phyloP scores from a whole-genome alignment of 1,284 basidiomycete species.

The Coniophora puteana region DNA sequence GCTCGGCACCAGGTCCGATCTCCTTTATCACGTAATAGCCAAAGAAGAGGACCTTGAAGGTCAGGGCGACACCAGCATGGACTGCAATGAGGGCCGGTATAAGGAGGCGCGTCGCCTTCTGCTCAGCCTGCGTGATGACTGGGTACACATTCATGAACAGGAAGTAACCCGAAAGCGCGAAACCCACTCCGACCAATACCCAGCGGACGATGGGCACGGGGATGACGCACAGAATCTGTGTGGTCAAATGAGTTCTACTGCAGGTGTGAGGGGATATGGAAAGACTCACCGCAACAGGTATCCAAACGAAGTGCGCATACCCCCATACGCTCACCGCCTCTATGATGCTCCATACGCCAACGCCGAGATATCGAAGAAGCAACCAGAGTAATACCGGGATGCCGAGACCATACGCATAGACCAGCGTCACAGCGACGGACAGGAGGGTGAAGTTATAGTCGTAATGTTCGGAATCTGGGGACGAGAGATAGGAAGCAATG shows the following conservation, averaged over 20 bases:
- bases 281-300: constrained; percentile 72
- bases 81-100: constrained; percentile 69
- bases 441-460: constrained; percentile 85
- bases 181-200: constrained; percentile 71
- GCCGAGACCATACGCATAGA: constrained; percentile 83
- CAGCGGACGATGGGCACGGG: constrained; percentile 78
- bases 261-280: background rate
- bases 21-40: constrained; percentile 68
- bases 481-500: constrained; percentile 76
- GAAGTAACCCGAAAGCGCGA: constrained; percentile 79
- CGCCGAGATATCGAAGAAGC: constrained; percentile 76
- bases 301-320: constrained; percentile 74
- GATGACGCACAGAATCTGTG: constrained; percentile 77
- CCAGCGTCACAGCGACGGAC: constrained; percentile 75
- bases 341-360: constrained; percentile 81
- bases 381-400: constrained; percentile 80
- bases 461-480: constrained; percentile 48
- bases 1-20: constrained; percentile 38
- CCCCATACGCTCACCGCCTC: constrained; percentile 78
- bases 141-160: constrained; percentile 85
- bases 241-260: background rate
- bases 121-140: constrained; percentile 70
- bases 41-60: constrained; percentile 88
- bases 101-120: constrained; percentile 78
- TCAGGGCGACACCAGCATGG: constrained; percentile 73